Evolutionary conservation across 768 basidiomycete species (phyloP).

Genomic region (Cyclocybe cylindracea): DNA sequence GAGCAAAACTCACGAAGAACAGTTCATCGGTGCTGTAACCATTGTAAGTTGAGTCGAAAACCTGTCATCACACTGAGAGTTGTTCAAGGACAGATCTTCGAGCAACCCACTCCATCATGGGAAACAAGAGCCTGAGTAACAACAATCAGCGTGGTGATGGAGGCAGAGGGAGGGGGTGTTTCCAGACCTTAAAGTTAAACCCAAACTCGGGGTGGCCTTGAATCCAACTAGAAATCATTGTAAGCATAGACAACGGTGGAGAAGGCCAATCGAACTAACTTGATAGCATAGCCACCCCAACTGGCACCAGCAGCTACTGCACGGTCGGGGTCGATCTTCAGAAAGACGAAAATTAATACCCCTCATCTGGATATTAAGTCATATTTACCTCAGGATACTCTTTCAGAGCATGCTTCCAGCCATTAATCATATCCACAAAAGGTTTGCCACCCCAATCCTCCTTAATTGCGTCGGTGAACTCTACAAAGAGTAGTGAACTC

Average conservation of each 20-base stretch:
- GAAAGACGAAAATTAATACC: background rate
- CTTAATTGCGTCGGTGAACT: slow-evolving; percentile 77
- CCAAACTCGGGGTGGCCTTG: slow-evolving; percentile 90
- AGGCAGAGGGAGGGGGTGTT: background rate
- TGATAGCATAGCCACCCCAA: slow-evolving; percentile 89
- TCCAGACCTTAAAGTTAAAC: slow-evolving; percentile 75
- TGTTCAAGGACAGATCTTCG: background rate
- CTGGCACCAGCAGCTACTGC: slow-evolving; percentile 81
- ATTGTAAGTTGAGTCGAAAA: slow-evolving; percentile 77
- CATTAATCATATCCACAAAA: slow-evolving; percentile 73
- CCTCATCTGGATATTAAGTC: background rate
- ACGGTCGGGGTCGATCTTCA: slow-evolving; percentile 65
- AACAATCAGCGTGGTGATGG: background rate
- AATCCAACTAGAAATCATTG: slow-evolving; percentile 69
- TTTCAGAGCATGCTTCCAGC: slow-evolving; percentile 71
- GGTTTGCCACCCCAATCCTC: slow-evolving; percentile 88
- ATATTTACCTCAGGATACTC: slow-evolving; percentile 64
- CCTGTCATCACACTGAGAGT: slow-evolving; percentile 31
- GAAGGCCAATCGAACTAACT: slow-evolving; percentile 43
- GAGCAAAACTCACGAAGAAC: slow-evolving; percentile 65
- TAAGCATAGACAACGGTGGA: slow-evolving; percentile 1
- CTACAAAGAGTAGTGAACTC: slow-evolving; percentile 33
- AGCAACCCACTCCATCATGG: slow-evolving; percentile 77
- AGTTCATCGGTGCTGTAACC: slow-evolving; percentile 92
- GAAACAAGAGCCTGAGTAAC: slow-evolving; percentile 65